Base-by-base conservation (phyloP, 768 basidiomycete species). In the Rhizopogon vesiculosus region DNA sequence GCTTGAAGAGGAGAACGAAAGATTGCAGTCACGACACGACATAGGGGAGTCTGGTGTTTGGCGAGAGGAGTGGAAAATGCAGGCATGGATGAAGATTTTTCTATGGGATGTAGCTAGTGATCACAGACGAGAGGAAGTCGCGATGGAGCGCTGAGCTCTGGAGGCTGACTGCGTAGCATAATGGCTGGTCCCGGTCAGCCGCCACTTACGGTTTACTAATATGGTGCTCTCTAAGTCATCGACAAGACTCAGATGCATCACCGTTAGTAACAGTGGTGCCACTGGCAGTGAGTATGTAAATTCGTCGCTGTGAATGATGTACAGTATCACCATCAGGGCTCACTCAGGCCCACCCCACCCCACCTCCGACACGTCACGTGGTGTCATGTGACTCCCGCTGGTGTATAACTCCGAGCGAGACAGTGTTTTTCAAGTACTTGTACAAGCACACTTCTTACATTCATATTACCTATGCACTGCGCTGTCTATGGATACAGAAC, bases 1-100 rank as follows among this genome's bases (percentile, higher is more conserved):
- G 61, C 52, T 8, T 41, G 45, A 39, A 54, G 41, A 5, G 67
- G 64, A 19, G 65, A 65, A 40, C 56, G 55, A 35, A 70, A 48
- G 33, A 64, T 31, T 15, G 46, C 33, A 48, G 46, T 48, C 13
- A 48, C 10, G 3, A 9, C 46, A 33, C 46, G 46, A 7, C 46
- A 29, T 33, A 48, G 18, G 12, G 46, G 46, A 19, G 46, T 33
- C 46, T 33, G 45, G 7, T 29, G 31, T 13, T 46, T 46, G n/a
- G 29, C 10, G 10, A 31, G 29, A 18, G n/a, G 45, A 13, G 12
- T 4, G n/a, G 29, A 33, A 19, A 29, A 33, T 13, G n/a, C 12
- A 19, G 45, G 18, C 31, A 33, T 48, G 7, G 45, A 33, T 18
- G 13, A 15, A 19, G 18, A 48, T 19, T n/a, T 33, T 18, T 48